Conservation (phyloP, 2,329 filamentous ascomycete genomes). For the Microcera coccophila region DNA sequence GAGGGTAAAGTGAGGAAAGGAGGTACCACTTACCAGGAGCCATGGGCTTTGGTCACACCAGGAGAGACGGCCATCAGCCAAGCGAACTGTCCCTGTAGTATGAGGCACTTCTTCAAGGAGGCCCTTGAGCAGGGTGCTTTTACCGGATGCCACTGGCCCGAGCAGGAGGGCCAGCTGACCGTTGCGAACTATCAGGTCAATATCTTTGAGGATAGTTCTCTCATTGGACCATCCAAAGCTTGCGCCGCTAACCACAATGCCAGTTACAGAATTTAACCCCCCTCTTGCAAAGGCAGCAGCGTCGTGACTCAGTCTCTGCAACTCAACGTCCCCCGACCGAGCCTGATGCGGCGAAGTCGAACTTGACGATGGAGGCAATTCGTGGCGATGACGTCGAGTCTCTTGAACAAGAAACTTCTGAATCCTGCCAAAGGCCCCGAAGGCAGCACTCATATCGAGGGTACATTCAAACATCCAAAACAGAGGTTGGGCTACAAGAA, state of each 20-base stretch:
- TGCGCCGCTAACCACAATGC: slow-evolving; percentile 20
- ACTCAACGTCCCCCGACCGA: not conserved
- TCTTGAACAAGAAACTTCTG: slow-evolving; percentile 33
- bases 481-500: slow-evolving; percentile 37
- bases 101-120: slow-evolving; percentile 33
- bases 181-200: slow-evolving; percentile 32
- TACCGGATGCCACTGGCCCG: slow-evolving; percentile 43
- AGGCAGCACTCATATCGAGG: slow-evolving; percentile 34
- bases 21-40: slow-evolving; percentile 23
- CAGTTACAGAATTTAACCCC: not conserved
- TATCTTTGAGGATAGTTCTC: slow-evolving; percentile 25
- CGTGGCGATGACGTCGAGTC: slow-evolving; percentile 25
- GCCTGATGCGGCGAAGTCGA: not conserved
- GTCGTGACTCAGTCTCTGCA: slow-evolving; percentile 4
- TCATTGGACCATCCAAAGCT: slow-evolving; percentile 35
- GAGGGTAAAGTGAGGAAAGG: not conserved
- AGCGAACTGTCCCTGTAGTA: slow-evolving; percentile 15
- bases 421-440: slow-evolving; percentile 41
- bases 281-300: too few relatives aligned
- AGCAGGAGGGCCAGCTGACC: slow-evolving; percentile 38
- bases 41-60: slow-evolving; percentile 36
- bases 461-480: slow-evolving; percentile 37
- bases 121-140: slow-evolving; percentile 41
- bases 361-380: not conserved
- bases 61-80: slow-evolving; percentile 16